A percentile compares a stretch with the other conserved stretches of the same genome.
Evolutionary conservation across 1,139 yeast genomes (phyloP).

Genomic region (Magnusiomyces tetraspermus): DNA sequence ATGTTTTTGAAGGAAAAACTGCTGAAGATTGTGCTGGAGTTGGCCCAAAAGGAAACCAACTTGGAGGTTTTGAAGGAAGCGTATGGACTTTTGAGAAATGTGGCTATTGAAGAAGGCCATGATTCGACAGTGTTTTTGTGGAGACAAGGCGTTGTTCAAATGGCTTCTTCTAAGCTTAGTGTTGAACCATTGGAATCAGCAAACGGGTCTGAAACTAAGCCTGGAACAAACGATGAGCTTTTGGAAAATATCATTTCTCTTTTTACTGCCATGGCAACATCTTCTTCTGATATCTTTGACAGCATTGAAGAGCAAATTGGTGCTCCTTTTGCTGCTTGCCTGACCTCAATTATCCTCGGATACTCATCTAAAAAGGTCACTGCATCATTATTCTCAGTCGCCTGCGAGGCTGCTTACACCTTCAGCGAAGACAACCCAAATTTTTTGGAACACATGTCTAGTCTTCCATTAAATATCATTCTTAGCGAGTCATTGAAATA

Average conservation of each 20-base stretch:
- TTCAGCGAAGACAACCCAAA: slow-evolving; percentile 23
- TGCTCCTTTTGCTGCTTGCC: slow-evolving; percentile 22
- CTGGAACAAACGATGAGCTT: slow-evolving; percentile 45
- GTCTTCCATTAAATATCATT: slow-evolving; percentile 8
- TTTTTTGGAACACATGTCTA: slow-evolving; percentile 13
- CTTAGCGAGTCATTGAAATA: slow-evolving; percentile 12
- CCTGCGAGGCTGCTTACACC: slow-evolving; percentile 21
- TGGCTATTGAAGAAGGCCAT: slow-evolving; percentile 83
- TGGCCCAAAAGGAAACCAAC: slow-evolving; percentile 55
- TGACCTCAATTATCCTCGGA: slow-evolving; percentile 14
- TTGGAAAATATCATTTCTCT: slow-evolving; percentile 68
- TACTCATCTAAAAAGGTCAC: slow-evolving; percentile 7
- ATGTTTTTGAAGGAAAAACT: slow-evolving; percentile 61
- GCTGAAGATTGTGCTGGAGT: slow-evolving; percentile 53
- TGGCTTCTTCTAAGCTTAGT: slow-evolving; percentile 34
- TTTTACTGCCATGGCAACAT: slow-evolving; percentile 55
- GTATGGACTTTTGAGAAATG: slow-evolving; percentile 68
- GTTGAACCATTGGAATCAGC: slow-evolving; percentile 8
- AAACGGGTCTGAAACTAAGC: slow-evolving; percentile 19
- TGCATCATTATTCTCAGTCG: slow-evolving; percentile 13
- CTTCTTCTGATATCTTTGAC: slow-evolving; percentile 52
- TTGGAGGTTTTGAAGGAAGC: slow-evolving; percentile 73
- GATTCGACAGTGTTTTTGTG: slow-evolving; percentile 66
- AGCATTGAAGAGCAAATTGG: slow-evolving; percentile 37
- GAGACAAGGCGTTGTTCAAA: slow-evolving; percentile 68